These are phyloP conservation scores for Claviceps maximensis DNA, from an alignment of 2,329 filamentous ascomycete genomes.

Conservation along the genomic window DNA sequence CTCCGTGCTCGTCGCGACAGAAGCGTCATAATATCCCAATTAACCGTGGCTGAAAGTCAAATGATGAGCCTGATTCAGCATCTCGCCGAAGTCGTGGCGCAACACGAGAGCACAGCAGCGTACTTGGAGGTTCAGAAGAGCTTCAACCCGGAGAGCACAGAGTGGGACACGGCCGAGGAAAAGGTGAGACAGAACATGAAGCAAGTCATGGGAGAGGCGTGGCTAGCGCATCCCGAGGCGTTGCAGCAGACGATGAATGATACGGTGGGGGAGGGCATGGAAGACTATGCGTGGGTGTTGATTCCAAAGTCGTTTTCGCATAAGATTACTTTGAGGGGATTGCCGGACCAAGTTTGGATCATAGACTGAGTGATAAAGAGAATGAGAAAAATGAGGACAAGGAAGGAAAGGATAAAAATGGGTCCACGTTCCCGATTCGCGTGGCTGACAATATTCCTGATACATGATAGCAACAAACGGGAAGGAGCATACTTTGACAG, in stretches of 20 bases:
- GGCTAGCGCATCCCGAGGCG: constrained; percentile 3
- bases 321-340: constrained; percentile 1
- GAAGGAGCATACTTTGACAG: too few relatives aligned
- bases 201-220: constrained; percentile 4
- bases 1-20: constrained; percentile 5
- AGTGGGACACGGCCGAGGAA: constrained; percentile 4
- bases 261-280: constrained; percentile 7
- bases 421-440: too few relatives aligned
- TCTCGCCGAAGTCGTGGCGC: constrained; percentile 4
- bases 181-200: constrained; percentile 6
- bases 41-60: constrained; percentile 3
- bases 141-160: neutral
- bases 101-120: constrained; percentile 1
- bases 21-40: constrained; percentile 4
- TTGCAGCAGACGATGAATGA: constrained; percentile 6
- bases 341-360: constrained; percentile 7
- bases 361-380: constrained; percentile 2
- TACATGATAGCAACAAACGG: too few relatives aligned
- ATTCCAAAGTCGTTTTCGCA: constrained; percentile 10
- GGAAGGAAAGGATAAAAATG: too few relatives aligned
- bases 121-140: neutral
- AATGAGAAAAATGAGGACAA: too few relatives aligned
- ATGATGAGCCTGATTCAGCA: constrained; percentile 5
- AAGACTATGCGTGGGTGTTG: constrained; percentile 9
- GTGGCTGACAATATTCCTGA: too few relatives aligned